Evolutionary conservation across 2,329 filamentous ascomycete genomes (phyloP).

Genomic region (Penicillium sp.): DNA sequence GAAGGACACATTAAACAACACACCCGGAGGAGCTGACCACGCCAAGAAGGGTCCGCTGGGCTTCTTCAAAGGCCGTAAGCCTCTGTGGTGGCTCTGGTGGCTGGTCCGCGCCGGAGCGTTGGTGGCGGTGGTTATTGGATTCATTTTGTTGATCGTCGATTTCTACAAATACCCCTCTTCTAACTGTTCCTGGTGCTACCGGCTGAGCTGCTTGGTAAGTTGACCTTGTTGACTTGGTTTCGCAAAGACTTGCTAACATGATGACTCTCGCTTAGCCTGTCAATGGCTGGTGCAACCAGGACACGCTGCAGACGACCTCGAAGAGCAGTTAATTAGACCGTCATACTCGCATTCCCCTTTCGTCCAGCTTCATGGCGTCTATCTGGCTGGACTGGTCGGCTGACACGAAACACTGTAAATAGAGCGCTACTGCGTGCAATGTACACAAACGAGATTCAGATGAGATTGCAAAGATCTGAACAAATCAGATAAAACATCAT

Average conservation of each 20-base stretch:
- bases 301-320: slow-evolving; percentile 26
- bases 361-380: slow-evolving; percentile 2
- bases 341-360: too few relatives aligned
- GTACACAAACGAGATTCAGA: neutral
- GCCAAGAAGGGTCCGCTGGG: slow-evolving; percentile 43
- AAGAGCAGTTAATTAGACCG: too few relatives aligned
- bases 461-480: neutral
- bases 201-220: slow-evolving; percentile 87
- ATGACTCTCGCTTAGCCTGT: slow-evolving; percentile 33
- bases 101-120: slow-evolving; percentile 74
- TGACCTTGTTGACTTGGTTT: neutral
- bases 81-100: slow-evolving; percentile 98
- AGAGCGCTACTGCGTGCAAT: neutral
- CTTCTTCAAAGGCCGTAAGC: slow-evolving; percentile 90
- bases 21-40: slow-evolving; percentile 7
- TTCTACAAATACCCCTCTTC: slow-evolving; percentile 74
- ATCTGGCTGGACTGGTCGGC: neutral
- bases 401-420: neutral
- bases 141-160: slow-evolving; percentile 82
- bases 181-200: slow-evolving; percentile 89
- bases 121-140: slow-evolving; percentile 76
- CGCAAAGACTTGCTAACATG: slow-evolving; percentile 14
- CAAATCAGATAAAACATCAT: neutral
- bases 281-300: slow-evolving; percentile 46
- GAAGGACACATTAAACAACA: slow-evolving; percentile 56